phyloP scores from a whole-genome alignment of 192 early-diverging fungal species.

The Backusella parvicylindrica region DNA sequence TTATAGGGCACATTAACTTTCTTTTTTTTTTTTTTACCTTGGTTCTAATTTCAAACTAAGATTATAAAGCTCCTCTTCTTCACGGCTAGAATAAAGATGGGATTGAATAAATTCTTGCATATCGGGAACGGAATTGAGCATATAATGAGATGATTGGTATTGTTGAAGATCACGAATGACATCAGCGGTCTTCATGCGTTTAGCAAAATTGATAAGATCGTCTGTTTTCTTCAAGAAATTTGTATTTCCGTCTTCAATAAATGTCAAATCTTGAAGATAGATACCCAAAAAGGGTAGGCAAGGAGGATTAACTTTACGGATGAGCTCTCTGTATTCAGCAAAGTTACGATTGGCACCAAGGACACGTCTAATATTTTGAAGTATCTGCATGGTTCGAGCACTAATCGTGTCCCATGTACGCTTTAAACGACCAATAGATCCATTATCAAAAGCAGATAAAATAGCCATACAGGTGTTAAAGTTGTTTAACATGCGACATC shows the following conservation, averaged over 20 bases:
- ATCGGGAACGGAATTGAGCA: constrained; percentile 74
- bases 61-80: constrained; percentile 75
- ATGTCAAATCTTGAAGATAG: constrained; percentile 83
- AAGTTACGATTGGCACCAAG: constrained; percentile 84
- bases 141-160: constrained; percentile 82
- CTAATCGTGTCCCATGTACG: constrained; percentile 77
- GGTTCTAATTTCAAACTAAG: constrained; percentile 81
- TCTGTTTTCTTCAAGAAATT: constrained; percentile 60
- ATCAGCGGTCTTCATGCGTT: constrained; percentile 82
- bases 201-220: constrained; percentile 88
- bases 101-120: constrained; percentile 75
- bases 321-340: constrained; percentile 71
- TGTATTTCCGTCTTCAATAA: constrained; percentile 86
- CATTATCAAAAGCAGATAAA: constrained; percentile 78
- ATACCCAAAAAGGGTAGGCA: constrained; percentile 83
- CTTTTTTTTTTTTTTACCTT: constrained; percentile 34
- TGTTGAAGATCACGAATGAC: constrained; percentile 87
- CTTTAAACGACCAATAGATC: constrained; percentile 81
- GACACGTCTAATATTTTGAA: constrained; percentile 62
- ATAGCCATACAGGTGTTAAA: constrained; percentile 90
- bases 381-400: constrained; percentile 47
- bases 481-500: constrained; percentile 82
- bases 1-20: too few species aligned
- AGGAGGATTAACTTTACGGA: constrained; percentile 73
- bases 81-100: constrained; percentile 62